These are phyloP conservation scores for Halenospora varia DNA, from an alignment of 495 filamentous ascomycete genomes.

Conservation along the genomic window DNA sequence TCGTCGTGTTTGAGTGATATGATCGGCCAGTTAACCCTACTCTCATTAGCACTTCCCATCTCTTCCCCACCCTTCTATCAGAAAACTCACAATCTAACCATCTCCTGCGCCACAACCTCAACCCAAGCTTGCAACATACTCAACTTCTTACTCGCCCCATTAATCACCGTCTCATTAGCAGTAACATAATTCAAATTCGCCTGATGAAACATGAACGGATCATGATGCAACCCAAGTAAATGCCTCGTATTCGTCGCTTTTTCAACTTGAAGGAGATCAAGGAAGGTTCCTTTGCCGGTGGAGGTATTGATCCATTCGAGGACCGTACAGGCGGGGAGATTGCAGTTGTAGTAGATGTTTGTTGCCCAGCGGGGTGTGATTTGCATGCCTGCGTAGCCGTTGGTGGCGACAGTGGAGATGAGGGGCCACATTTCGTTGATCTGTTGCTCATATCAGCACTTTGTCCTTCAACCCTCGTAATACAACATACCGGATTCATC, in stretches of 20 bases:
- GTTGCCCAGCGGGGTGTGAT: slow-evolving; percentile 60
- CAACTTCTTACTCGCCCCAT: neutral
- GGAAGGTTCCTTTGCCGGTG: slow-evolving; percentile 43
- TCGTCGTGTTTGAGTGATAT: slow-evolving; percentile 51
- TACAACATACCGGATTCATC: slow-evolving; percentile 33
- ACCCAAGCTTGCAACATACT: neutral
- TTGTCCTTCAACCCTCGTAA: too few species aligned
- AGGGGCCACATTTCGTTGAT: slow-evolving; percentile 51
- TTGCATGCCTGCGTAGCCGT: slow-evolving; percentile 53
- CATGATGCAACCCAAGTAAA: slow-evolving; percentile 50
- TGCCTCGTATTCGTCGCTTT: slow-evolving; percentile 49
- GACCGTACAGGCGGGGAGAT: slow-evolving; percentile 43
- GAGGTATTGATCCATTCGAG: slow-evolving; percentile 60
- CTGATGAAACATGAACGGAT: slow-evolving; percentile 51
- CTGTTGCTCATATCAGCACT: too few species aligned
- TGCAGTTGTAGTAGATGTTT: slow-evolving; percentile 58
- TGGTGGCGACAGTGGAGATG: slow-evolving; percentile 42
- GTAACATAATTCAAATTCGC: slow-evolving; percentile 41
- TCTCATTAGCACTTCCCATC: neutral
- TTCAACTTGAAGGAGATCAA: slow-evolving; percentile 44
- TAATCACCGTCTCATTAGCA: neutral
- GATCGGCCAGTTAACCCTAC: slow-evolving; percentile 33
- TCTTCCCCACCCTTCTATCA: neutral
- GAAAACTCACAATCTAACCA: neutral
- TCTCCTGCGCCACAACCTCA: neutral